Conservation (phyloP, 495 filamentous ascomycete genomes). For the Extremus antarcticus region DNA sequence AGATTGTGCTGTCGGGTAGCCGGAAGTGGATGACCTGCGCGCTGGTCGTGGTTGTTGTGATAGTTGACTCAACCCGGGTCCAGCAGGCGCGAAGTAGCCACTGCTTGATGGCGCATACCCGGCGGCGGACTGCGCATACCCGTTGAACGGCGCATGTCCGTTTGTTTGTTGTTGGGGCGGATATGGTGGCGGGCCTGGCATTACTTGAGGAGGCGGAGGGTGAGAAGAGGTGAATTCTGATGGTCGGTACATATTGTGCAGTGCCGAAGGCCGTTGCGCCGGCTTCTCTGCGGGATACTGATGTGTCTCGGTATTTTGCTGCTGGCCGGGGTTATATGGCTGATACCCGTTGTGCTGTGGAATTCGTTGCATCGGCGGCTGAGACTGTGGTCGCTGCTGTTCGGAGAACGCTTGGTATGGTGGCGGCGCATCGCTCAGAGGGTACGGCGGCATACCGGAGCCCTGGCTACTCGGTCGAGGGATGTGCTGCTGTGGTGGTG, state of each 20-base stretch:
- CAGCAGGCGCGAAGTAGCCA: background rate
- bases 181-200: background rate
- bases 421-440: slow-evolving; percentile 17
- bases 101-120: background rate
- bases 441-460: background rate
- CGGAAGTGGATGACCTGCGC: background rate
- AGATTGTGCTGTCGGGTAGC: background rate
- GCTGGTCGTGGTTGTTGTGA: background rate
- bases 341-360: slow-evolving; percentile 1
- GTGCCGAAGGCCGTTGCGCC: slow-evolving; percentile 2
- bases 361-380: slow-evolving; percentile 13
- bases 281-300: slow-evolving; percentile 14
- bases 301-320: background rate
- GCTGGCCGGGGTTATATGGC: background rate
- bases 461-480: background rate
- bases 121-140: background rate
- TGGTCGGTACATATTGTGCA: slow-evolving; percentile 3
- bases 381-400: slow-evolving; percentile 6
- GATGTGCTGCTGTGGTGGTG: slow-evolving; percentile 2
- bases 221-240: background rate
- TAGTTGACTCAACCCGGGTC: background rate
- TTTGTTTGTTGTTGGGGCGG: background rate
- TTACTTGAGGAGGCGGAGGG: background rate
- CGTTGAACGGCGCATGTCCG: background rate
- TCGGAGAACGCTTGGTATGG: slow-evolving; percentile 10